Evolutionary conservation across 495 filamentous ascomycete genomes (phyloP).

Genomic region (Hamigera avellanea): DNA sequence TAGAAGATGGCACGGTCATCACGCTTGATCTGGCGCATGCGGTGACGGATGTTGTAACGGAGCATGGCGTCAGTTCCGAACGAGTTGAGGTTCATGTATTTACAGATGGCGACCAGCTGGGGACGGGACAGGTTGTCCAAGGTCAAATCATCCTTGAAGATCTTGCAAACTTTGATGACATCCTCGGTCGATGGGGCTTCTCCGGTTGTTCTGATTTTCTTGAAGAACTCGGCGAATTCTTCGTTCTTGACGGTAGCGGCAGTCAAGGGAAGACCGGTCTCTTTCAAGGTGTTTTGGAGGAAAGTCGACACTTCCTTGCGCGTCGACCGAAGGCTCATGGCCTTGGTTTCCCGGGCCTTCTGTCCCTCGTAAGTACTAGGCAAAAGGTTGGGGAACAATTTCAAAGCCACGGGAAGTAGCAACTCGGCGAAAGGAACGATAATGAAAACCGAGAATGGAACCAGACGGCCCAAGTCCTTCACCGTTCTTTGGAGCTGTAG

Average conservation of each 20-base stretch:
- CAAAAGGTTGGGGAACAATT: constrained; percentile 90
- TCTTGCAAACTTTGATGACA: constrained; percentile 98
- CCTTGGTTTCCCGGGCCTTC: constrained; percentile 79
- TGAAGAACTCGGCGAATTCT: constrained; percentile 96
- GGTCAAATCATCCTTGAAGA: constrained; percentile 97
- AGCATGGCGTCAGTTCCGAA: constrained; percentile 96
- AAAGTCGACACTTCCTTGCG: constrained; percentile 92
- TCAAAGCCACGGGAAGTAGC: constrained; percentile 85
- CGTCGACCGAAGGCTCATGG: constrained; percentile 67
- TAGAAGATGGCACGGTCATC: constrained; percentile 92
- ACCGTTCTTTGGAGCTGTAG: constrained; percentile 73
- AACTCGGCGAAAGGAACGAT: constrained; percentile 95
- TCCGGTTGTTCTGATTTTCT: constrained; percentile 85
- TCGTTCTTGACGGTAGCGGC: constrained; percentile 79
- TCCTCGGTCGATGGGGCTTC: constrained; percentile 79
- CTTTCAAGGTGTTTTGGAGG: constrained; percentile 77
- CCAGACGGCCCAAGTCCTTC: constrained; percentile 81
- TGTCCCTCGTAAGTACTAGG: constrained; percentile 95
- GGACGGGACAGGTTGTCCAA: constrained; percentile 94
- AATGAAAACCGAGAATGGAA: constrained; percentile 94
- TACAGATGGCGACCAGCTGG: constrained; percentile 93
- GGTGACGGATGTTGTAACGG: constrained; percentile 92
- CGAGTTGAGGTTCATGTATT: constrained; percentile 94
- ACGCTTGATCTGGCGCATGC: constrained; percentile 98
- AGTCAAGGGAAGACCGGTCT: constrained; percentile 83